Conservation (phyloP, 1,284 basidiomycete genomes). For the Golubevia sp. region DNA sequence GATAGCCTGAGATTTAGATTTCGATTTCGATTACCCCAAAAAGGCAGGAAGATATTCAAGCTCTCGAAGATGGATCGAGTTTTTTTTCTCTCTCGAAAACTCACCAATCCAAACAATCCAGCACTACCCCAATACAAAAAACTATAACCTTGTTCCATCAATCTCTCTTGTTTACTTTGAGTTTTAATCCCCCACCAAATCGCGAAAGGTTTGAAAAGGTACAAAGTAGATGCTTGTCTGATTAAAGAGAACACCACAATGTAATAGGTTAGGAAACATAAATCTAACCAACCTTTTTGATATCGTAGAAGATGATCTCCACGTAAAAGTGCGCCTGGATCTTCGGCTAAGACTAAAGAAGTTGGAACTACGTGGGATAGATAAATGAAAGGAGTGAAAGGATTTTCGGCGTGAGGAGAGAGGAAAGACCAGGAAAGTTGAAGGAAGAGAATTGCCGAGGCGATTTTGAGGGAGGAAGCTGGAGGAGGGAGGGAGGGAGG, state of each 20-base stretch:
- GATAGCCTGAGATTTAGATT: slow-evolving; percentile 6
- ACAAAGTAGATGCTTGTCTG: slow-evolving; percentile 77
- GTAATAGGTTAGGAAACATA: slow-evolving; percentile 82
- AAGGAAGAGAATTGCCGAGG: slow-evolving; percentile 27
- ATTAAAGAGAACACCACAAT: slow-evolving; percentile 90
- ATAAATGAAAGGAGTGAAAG: slow-evolving; percentile 42
- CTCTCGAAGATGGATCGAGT: background rate
- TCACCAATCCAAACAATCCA: slow-evolving; percentile 3
- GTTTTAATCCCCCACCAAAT: slow-evolving; percentile 52
- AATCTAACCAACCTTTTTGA: slow-evolving; percentile 65
- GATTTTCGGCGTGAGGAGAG: slow-evolving; percentile 34
- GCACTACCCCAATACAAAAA: slow-evolving; percentile 42
- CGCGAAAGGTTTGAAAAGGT: slow-evolving; percentile 75
- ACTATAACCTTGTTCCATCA: slow-evolving; percentile 57
- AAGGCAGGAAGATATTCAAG: no score
- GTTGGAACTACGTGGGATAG: slow-evolving; percentile 49
- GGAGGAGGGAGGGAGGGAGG: background rate
- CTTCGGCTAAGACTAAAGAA: slow-evolving; percentile 30
- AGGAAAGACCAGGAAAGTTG: slow-evolving; percentile 40
- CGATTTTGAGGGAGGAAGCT: slow-evolving; percentile 33
- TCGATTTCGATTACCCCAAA: background rate
- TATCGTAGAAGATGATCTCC: slow-evolving; percentile 13
- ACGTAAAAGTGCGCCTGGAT: slow-evolving; percentile 11
- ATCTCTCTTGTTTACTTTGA: slow-evolving; percentile 43
- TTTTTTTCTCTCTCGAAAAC: background rate